A percentile compares a stretch with the other conserved stretches of the same genome.
phyloP scores from a whole-genome alignment of 2,329 filamentous ascomycete species.

The Cercospora berteroae region DNA sequence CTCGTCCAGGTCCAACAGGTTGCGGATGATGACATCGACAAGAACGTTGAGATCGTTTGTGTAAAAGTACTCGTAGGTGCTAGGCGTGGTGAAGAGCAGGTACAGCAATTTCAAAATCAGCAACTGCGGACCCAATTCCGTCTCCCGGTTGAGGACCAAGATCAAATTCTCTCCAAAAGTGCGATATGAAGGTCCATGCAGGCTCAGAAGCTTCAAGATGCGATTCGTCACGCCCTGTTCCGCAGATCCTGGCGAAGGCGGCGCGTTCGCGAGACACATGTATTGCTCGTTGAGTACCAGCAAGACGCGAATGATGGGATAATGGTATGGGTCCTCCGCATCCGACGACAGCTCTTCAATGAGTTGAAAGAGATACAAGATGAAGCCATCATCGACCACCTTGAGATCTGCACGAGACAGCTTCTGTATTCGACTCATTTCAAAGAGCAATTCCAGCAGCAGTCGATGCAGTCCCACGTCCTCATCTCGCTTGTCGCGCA shows the following conservation, averaged over 20 bases:
- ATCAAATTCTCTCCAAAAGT: slow-evolving; percentile 99
- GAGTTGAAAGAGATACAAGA: slow-evolving; percentile 78
- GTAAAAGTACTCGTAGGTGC: slow-evolving; percentile 97
- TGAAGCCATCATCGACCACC: slow-evolving; percentile 70
- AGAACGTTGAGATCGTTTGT: slow-evolving; percentile 94
- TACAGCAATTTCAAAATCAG: slow-evolving; percentile 96
- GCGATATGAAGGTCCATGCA: slow-evolving; percentile 76
- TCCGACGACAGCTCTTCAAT: slow-evolving; percentile 88
- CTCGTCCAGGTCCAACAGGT: slow-evolving; percentile 92
- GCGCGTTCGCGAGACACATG: slow-evolving; percentile 66
- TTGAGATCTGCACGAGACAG: slow-evolving; percentile 73
- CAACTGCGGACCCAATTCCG: slow-evolving; percentile 87
- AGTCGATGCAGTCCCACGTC: slow-evolving; percentile 63
- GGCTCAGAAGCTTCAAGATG: slow-evolving; percentile 85
- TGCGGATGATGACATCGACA: slow-evolving; percentile 92
- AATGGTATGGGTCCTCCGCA: slow-evolving; percentile 89
- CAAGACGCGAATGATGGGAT: slow-evolving; percentile 90
- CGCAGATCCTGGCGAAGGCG: slow-evolving; percentile 49
- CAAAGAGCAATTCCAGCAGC: slow-evolving; percentile 85
- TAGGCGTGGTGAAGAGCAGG: slow-evolving; percentile 85
- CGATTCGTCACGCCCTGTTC: slow-evolving; percentile 69
- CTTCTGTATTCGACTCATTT: slow-evolving; percentile 91
- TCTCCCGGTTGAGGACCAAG: slow-evolving; percentile 86
- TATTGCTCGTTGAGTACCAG: slow-evolving; percentile 97
- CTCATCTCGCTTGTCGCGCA: slow-evolving; percentile 58